Conservation (phyloP, 1,139 yeast species). For the Martiniozyma asiatica region DNA sequence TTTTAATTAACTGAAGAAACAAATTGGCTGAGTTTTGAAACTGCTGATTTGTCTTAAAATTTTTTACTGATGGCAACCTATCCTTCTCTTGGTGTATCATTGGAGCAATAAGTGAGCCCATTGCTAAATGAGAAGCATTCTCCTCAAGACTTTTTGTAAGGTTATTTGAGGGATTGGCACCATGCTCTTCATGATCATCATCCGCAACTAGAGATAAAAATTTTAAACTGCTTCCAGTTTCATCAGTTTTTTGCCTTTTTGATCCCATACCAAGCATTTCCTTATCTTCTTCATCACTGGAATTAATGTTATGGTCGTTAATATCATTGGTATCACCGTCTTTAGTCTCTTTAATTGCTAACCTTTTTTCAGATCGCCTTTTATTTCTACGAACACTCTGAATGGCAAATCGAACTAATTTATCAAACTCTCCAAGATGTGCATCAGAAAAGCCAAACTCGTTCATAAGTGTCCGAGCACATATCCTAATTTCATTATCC, state of each 20-base stretch:
- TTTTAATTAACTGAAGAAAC: conserved; percentile 37
- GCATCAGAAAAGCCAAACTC: conserved; percentile 64
- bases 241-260: conserved; percentile 9
- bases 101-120: conserved; percentile 21
- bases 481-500: conserved; percentile 63
- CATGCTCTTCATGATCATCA: conserved; percentile 12
- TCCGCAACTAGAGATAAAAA: conserved; percentile 16
- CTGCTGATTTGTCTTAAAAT: conserved; percentile 15
- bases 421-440: conserved; percentile 64
- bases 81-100: conserved; percentile 10
- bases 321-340: not conserved
- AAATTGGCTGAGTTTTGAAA: conserved; percentile 15
- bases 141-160: conserved; percentile 5
- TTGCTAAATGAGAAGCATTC: conserved; percentile 20
- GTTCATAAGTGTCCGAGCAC: conserved; percentile 60
- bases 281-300: conserved; percentile 1
- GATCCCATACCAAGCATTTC: too few species aligned
- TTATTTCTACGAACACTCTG: conserved; percentile 67
- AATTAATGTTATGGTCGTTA: not conserved
- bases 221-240: conserved; percentile 10
- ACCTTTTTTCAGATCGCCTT: conserved; percentile 35
- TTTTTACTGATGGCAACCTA: conserved; percentile 15
- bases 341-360: conserved; percentile 13
- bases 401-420: conserved; percentile 83
- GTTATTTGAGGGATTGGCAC: too few species aligned